phyloP scores from a whole-genome alignment of 2,329 filamentous ascomycete genomes.

The Cercospora nicotianae region DNA sequence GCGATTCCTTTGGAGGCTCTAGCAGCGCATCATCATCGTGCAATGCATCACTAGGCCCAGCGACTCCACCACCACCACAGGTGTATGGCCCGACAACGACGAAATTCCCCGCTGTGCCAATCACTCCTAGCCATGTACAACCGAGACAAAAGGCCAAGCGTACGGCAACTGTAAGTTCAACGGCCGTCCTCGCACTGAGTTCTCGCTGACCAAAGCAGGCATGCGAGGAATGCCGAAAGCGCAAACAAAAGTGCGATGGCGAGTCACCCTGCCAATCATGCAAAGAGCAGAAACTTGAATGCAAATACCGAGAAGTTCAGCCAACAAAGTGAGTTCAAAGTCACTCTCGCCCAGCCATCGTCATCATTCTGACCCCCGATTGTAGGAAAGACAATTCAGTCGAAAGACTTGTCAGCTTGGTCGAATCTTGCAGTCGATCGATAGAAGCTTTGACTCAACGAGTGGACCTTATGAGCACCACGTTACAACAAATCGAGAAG shows the following conservation, averaged over 20 bases:
- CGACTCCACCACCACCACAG: conserved; percentile 22
- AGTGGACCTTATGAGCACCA: conserved; percentile 26
- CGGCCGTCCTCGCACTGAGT: neutral
- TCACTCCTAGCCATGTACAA: conserved; percentile 26
- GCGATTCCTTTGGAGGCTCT: conserved; percentile 22
- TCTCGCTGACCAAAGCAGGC: conserved; percentile 17
- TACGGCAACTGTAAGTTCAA: conserved; percentile 27
- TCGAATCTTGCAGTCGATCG: conserved; percentile 24
- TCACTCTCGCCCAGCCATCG: neutral
- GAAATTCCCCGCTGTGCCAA: conserved; percentile 28
- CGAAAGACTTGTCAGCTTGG: conserved; percentile 25
- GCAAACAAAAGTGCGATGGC: conserved; percentile 31
- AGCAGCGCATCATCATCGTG: conserved; percentile 27
- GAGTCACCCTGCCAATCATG: conserved; percentile 28
- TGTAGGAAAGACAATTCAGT: conserved; percentile 29
- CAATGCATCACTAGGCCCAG: conserved; percentile 25
- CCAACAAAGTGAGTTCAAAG: conserved; percentile 27
- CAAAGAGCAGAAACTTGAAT: conserved; percentile 30
- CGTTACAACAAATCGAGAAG: conserved; percentile 22
- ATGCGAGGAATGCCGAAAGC: conserved; percentile 31
- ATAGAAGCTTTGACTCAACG: conserved; percentile 27
- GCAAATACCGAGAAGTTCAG: conserved; percentile 29
- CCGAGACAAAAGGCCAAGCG: conserved; percentile 32
- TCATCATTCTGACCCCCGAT: conserved; percentile 1
- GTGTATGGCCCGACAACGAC: conserved; percentile 12